Percentiles rank a stretch among this genome's conserved stretches.
These are phyloP conservation scores for Penicillium hesseltinei DNA, from an alignment of 2,329 filamentous ascomycete species.

Conservation along the genomic window DNA sequence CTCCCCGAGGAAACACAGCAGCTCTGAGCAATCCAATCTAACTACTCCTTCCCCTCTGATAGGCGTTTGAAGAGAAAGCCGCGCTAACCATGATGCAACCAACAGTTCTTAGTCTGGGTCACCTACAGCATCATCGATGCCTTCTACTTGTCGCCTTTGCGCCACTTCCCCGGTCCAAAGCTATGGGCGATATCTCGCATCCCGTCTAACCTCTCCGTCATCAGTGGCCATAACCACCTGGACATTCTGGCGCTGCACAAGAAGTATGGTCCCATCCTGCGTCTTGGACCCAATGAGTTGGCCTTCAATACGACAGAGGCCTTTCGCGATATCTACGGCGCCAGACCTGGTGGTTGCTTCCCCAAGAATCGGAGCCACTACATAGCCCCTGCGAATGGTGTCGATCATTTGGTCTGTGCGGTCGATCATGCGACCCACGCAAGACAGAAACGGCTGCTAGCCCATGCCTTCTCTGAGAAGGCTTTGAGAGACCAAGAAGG, in stretches of 20 bases:
- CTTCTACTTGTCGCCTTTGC: conserved; percentile 26
- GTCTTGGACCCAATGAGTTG: conserved; percentile 21
- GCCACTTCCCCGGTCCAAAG: conserved; percentile 31
- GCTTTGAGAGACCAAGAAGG: conserved; percentile 31
- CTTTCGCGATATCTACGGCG: conserved; percentile 36
- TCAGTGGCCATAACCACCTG: conserved; percentile 26
- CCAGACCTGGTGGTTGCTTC: conserved; percentile 21
- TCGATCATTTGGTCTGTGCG: conserved; percentile 20
- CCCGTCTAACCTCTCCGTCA: conserved; percentile 19
- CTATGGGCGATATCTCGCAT: conserved; percentile 26
- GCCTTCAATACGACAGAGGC: conserved; percentile 30
- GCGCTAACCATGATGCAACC: background rate
- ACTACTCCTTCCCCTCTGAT: background rate
- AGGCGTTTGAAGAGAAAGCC: background rate
- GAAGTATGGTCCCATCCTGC: conserved; percentile 20
- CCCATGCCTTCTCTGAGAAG: background rate
- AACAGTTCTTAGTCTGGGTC: conserved; percentile 4
- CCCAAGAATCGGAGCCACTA: conserved; percentile 24
- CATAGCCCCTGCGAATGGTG: conserved; percentile 39
- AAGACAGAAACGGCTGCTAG: conserved; percentile 14
- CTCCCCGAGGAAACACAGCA: background rate
- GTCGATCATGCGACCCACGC: conserved; percentile 20
- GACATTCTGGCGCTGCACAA: conserved; percentile 25
- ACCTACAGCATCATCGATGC: conserved; percentile 16
- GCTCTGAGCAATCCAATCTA: background rate